Percentiles rank a stretch among this genome's conserved stretches.
Conservation (phyloP, 257 asterid genomes). For the Solanum medicagineum region DNA sequence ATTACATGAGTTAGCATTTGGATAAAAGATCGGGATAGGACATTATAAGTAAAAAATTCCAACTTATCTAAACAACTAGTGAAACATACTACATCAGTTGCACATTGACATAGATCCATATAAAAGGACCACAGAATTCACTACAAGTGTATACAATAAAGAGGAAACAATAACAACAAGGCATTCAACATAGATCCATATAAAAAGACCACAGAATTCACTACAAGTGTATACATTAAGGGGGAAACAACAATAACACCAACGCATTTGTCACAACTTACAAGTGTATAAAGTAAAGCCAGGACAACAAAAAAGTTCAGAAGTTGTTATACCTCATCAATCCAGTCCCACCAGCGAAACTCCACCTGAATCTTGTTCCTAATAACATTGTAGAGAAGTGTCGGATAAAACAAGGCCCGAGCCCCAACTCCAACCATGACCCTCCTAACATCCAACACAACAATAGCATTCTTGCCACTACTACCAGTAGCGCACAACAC, state of each 20-base stretch:
- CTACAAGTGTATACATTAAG: neutral
- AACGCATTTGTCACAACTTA: neutral
- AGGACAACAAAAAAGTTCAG: neutral
- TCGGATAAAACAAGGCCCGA: slow-evolving; percentile 41
- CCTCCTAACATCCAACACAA: slow-evolving; percentile 23
- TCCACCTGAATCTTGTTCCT: slow-evolving; percentile 41
- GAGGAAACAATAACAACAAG: neutral
- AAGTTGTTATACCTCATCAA: slow-evolving; percentile 31
- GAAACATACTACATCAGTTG: neutral
- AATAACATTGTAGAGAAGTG: slow-evolving; percentile 40
- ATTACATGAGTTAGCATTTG: neutral
- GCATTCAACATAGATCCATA: neutral
- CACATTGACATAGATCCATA: neutral
- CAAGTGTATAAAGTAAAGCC: neutral
- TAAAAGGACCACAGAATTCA: neutral
- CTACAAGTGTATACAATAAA: neutral
- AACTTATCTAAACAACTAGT: neutral
- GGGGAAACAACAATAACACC: neutral
- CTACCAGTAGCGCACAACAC: neutral
- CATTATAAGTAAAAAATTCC: neutral
- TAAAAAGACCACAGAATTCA: neutral
- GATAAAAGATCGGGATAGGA: neutral
- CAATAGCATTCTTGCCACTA: neutral
- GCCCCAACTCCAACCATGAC: slow-evolving; percentile 41
- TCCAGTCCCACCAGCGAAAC: slow-evolving; percentile 63